Evolutionary conservation across 2,329 filamentous ascomycete species (phyloP), one percentile per base, ranked within the genome.

Genomic region (Botrytis aclada): DNA sequence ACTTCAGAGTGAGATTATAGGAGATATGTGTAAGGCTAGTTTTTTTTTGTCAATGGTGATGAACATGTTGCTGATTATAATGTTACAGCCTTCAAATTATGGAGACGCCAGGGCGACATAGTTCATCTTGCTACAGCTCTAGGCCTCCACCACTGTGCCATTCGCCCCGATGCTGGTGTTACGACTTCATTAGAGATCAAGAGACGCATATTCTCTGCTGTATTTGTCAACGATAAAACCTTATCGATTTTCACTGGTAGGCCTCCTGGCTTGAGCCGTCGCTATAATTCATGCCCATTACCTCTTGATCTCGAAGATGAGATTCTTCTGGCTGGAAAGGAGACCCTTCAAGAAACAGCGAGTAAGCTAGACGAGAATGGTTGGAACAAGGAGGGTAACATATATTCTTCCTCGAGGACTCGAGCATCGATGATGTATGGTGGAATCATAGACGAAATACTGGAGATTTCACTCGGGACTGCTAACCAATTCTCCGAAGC

Each of bases 271-370:
- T 18, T 56, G 51, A 56, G 51, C n/a, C 51, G 14, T 56, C 51
- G 51, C n/a, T 90, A 89, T 76, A 86, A 84, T 65, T 84, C 84
- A 6, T 84, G 87, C 1, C 86, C 87, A 20, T 77, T 85, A 3
- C 88, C 88, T 0, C 80, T 89, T 0, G 88, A 90, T 76, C 78
- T 90, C 7, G 0, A 80, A 5, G 87, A 89, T 65, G 83, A 86
- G 20, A 80, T 88, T 0, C 80, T 88, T 32, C 81, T 82, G 3
- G 83, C 84, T 12, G 83, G 82, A 0, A 79, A 76, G 29, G 75
- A 82, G 2, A 82, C 83, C 1, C 77, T 87, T 5, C 79, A 83
- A 12, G 73, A 75, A 4, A 84, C 81, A 0, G 74, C 86, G 1
- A 76, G 77, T 16, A 78, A 75, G 1, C 76, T 89, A 0, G 87